phyloP scores from a whole-genome alignment of 1,284 basidiomycete genomes.

The Boletellus deceptivus region DNA sequence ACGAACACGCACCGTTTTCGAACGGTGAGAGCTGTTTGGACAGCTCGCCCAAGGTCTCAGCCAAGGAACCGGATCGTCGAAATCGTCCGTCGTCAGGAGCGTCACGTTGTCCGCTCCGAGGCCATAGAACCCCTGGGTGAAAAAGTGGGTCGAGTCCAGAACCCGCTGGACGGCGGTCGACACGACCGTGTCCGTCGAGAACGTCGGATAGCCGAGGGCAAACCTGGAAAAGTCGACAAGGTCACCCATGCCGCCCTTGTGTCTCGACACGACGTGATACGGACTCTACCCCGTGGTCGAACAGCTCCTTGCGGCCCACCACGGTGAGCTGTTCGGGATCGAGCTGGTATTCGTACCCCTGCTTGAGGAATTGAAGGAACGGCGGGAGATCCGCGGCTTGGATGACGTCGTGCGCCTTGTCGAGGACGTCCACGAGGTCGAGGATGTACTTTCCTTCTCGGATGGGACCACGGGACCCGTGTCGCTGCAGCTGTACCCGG shows the following conservation, averaged over 20 bases:
- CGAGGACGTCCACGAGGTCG: slow-evolving; percentile 36
- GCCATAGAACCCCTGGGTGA: slow-evolving; percentile 16
- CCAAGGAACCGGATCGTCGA: slow-evolving; percentile 38
- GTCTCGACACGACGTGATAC: slow-evolving; percentile 1
- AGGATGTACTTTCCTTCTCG: slow-evolving; percentile 28
- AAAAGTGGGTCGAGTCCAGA: slow-evolving; percentile 20
- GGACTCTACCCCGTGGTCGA: slow-evolving; percentile 21
- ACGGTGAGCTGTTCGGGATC: slow-evolving; percentile 19
- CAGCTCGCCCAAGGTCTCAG: slow-evolving; percentile 13
- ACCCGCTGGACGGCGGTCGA: slow-evolving; percentile 39
- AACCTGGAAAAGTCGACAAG: slow-evolving; percentile 13
- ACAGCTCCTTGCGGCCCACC: slow-evolving; percentile 16
- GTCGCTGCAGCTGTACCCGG: slow-evolving; percentile 13
- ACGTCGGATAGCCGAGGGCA: slow-evolving; percentile 15
- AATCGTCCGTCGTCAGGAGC: slow-evolving; percentile 14
- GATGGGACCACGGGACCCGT: slow-evolving; percentile 31
- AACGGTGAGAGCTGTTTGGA: neutral
- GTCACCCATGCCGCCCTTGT: neutral
- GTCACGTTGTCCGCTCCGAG: neutral
- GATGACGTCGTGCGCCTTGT: slow-evolving; percentile 28
- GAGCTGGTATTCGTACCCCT: slow-evolving; percentile 37
- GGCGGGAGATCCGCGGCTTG: slow-evolving; percentile 33
- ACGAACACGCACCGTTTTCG: neutral
- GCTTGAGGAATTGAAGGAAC: slow-evolving; percentile 40
- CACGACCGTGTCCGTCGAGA: slow-evolving; percentile 34